Percentiles rank a stretch among this genome's conserved stretches.
These are phyloP conservation scores for Leishmania martiniquensis DNA, from an alignment of 208 protist genomes.

Conservation along the genomic window DNA sequence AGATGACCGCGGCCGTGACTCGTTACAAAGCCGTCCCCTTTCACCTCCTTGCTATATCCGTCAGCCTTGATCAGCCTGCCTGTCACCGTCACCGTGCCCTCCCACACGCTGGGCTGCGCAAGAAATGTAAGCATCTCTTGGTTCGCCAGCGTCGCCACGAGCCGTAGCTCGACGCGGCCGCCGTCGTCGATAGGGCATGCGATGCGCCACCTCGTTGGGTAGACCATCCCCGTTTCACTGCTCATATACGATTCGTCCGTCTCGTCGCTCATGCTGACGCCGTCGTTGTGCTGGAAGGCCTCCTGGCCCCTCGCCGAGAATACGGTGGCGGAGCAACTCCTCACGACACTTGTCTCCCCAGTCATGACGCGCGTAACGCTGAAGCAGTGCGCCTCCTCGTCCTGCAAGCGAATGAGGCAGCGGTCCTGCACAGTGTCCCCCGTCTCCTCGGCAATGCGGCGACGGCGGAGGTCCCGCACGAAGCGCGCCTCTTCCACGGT, in stretches of 20 bases:
- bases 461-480: conserved; percentile 24
- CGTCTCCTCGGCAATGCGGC: conserved; percentile 31
- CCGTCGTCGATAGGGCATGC: conserved; percentile 34
- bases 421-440: conserved; percentile 36
- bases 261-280: conserved; percentile 25
- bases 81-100: conserved; percentile 44
- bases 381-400: conserved; percentile 38
- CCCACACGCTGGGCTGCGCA: conserved; percentile 55
- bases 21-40: conserved; percentile 53
- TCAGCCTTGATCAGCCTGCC: conserved; percentile 39
- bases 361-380: conserved; percentile 38
- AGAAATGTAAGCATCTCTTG: conserved; percentile 61
- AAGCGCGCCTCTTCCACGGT: conserved; percentile 40
- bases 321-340: conserved; percentile 27
- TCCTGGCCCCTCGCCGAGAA: conserved; percentile 40
- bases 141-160: conserved; percentile 41
- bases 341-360: conserved; percentile 2
- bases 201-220: conserved; percentile 42
- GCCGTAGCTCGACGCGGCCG: conserved; percentile 28
- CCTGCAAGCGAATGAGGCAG: conserved; percentile 50
- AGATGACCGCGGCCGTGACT: conserved; percentile 35
- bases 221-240: conserved; percentile 44
- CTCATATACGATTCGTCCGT: conserved; percentile 38
- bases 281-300: conserved; percentile 29
- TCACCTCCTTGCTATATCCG: conserved; percentile 32